Evolutionary conservation across 805 yeast species (phyloP).

Genomic region (Saccharomyces jurei): DNA sequence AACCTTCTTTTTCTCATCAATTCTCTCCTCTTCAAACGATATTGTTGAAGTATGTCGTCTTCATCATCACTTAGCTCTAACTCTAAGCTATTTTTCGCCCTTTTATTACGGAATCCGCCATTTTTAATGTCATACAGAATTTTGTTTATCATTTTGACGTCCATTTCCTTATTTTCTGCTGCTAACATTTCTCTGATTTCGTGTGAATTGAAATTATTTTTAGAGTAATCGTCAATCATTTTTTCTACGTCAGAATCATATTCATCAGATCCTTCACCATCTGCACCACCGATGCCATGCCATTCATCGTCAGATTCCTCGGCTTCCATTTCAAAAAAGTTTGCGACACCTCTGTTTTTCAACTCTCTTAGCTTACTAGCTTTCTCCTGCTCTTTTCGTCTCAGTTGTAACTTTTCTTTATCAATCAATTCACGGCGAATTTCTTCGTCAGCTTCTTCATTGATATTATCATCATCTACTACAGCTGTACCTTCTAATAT

Average conservation of each 20-base stretch:
- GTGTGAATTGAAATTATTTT: constrained; percentile 47
- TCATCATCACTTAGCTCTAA: constrained; percentile 72
- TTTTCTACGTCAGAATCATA: constrained; percentile 70
- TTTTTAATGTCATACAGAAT: constrained; percentile 64
- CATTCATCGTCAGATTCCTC: constrained; percentile 87
- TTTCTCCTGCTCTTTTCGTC: constrained; percentile 16
- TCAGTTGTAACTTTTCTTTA: constrained; percentile 17
- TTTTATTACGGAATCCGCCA: constrained; percentile 58
- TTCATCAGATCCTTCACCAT: constrained; percentile 42
- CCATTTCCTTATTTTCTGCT: constrained; percentile 53
- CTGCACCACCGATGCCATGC: constrained; percentile 71
- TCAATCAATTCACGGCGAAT: constrained; percentile 15
- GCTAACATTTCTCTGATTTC: constrained; percentile 51
- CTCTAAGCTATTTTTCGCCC: constrained; percentile 49
- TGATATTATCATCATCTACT: constrained; percentile 2
- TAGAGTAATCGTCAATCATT: constrained; percentile 66
- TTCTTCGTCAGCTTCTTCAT: constrained; percentile 13
- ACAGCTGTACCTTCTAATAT: background rate
- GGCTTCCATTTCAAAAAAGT: constrained; percentile 72
- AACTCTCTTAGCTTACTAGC: constrained; percentile 39
- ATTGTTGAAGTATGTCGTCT: constrained; percentile 35
- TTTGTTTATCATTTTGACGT: constrained; percentile 54
- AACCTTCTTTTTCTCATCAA: constrained; percentile 42
- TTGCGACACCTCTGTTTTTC: constrained; percentile 49
- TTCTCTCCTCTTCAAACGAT: constrained; percentile 38